Base-by-base conservation (phyloP, 257 asterid genomes). In the Agastache rugosa region DNA sequence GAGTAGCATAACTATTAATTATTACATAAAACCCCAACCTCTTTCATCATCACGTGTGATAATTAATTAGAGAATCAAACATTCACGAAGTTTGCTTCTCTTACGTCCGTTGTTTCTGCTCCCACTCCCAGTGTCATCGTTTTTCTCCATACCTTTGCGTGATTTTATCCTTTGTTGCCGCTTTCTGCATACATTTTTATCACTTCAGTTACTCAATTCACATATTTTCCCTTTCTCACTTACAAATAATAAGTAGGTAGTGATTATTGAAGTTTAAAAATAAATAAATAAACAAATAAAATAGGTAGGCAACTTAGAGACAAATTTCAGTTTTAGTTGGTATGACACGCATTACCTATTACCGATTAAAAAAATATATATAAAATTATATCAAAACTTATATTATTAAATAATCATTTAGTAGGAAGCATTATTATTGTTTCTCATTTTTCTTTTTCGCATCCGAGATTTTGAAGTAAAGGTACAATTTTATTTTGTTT, bases 161-260 rank as follows among this genome's bases (percentile, higher is more conserved):
- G 55, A 63, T 3, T 63, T 62, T 0, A 59, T 34, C 81, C 69
- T 75, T 67, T 78, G 78, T 35, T 71, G 41, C 14, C 75, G 75
- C 72, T 25, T 71, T 68, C 87, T 83, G 85, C 87, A n/a, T n/a
- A n/a, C n/a, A 83, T 55, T 39, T 37, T 39, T 8, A 39, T 39
- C 44, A 39, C 44, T 39, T 39, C 11, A 9, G 44, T 39, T 9
- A 39, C 11, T 37, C 39, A 35, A 5, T 35, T 8, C 17, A 15
- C 1, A 15, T 15, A n/a, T 47, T 15, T 47, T 2, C 53, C 53
- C 53, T 15, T 47, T 15, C 6, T 3, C 19, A 14, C 53, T 5
- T 37, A 37, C 11, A 37, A 1, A 37, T 31, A 31, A 3, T 51
- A 51, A 4, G 58, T 20, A 15, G 3, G 58, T 8, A 51, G 6